Evolutionary conservation across 805 yeast genomes (phyloP).

Genomic region (Lipomyces sp.): DNA sequence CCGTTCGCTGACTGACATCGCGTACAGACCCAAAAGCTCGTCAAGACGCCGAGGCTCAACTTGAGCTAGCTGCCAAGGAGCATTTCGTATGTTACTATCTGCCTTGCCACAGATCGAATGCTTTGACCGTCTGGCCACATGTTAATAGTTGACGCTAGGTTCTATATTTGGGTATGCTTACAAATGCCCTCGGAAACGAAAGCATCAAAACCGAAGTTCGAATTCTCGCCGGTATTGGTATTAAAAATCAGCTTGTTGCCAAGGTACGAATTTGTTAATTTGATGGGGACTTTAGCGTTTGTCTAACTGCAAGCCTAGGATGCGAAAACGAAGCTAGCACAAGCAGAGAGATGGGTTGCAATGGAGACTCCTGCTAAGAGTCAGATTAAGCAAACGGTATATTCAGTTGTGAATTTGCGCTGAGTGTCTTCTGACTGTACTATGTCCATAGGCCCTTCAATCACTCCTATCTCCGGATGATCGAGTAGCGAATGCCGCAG

Average conservation of each 20-base stretch:
- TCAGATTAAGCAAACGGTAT: slow-evolving; percentile 62
- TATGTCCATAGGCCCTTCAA: slow-evolving; percentile 53
- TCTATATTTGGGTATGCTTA: slow-evolving; percentile 70
- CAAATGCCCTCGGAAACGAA: slow-evolving; percentile 71
- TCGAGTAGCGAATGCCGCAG: slow-evolving; percentile 84
- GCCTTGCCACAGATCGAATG: neutral
- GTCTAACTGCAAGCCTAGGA: slow-evolving; percentile 47
- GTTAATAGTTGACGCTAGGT: slow-evolving; percentile 24
- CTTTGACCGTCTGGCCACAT: neutral
- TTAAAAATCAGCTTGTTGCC: slow-evolving; percentile 86
- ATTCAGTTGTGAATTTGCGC: slow-evolving; percentile 30
- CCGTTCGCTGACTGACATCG: neutral
- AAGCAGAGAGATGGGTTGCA: slow-evolving; percentile 74
- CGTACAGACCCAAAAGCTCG: slow-evolving; percentile 61
- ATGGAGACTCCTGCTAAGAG: slow-evolving; percentile 60
- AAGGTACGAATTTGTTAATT: slow-evolving; percentile 48
- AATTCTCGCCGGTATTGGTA: slow-evolving; percentile 84
- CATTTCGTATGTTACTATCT: slow-evolving; percentile 58
- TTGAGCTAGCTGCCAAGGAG: slow-evolving; percentile 69
- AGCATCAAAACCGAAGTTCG: slow-evolving; percentile 75
- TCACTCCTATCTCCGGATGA: slow-evolving; percentile 69
- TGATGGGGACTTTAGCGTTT: neutral
- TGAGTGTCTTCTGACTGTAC: neutral
- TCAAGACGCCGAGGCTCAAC: slow-evolving; percentile 76
- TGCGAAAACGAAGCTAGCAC: slow-evolving; percentile 57